A percentile compares a stretch with the other conserved stretches of the same genome.
phyloP scores from a whole-genome alignment of 2,329 filamentous ascomycete genomes.

The Penicillium digitatum region DNA sequence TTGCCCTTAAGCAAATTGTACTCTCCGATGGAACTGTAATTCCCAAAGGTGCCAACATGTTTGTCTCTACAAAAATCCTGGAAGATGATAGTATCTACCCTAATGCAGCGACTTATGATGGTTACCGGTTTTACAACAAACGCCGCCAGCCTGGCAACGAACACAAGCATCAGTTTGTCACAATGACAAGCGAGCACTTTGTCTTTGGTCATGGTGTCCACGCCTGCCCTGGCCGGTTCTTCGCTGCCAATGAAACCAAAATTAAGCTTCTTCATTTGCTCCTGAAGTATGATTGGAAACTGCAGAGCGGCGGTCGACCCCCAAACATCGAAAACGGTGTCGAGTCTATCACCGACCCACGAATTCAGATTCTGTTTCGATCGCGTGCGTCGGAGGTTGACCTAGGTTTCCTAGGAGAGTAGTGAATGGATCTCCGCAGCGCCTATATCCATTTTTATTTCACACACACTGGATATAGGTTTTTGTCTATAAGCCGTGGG shows the following conservation, averaged over 20 bases:
- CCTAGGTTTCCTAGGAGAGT: slow-evolving; percentile 21
- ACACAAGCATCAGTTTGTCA: slow-evolving; percentile 29
- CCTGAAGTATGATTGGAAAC: slow-evolving; percentile 52
- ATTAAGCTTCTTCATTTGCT: slow-evolving; percentile 52
- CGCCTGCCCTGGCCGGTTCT: slow-evolving; percentile 53
- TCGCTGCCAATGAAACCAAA: slow-evolving; percentile 55
- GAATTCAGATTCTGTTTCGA: slow-evolving; percentile 26
- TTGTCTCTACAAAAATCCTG: slow-evolving; percentile 23
- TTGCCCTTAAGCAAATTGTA: slow-evolving; percentile 19
- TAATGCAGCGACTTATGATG: slow-evolving; percentile 31
- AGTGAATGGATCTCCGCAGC: not conserved
- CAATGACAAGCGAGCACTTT: slow-evolving; percentile 30
- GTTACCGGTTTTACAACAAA: slow-evolving; percentile 33
- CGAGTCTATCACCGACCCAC: slow-evolving; percentile 39
- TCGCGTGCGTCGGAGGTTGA: slow-evolving; percentile 26
- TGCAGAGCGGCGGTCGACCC: slow-evolving; percentile 38
- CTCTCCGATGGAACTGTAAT: slow-evolving; percentile 32
- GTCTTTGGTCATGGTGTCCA: slow-evolving; percentile 39
- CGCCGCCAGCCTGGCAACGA: slow-evolving; percentile 31
- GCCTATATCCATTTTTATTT: not conserved
- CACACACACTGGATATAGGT: not conserved
- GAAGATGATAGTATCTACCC: slow-evolving; percentile 29
- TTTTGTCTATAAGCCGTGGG: not conserved
- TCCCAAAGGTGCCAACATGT: slow-evolving; percentile 27
- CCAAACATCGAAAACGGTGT: slow-evolving; percentile 46